Percentiles rank a stretch among this genome's conserved stretches.
Evolutionary conservation across 345 rosid genomes (phyloP).

Genomic region (Noccaea caerulescens): DNA sequence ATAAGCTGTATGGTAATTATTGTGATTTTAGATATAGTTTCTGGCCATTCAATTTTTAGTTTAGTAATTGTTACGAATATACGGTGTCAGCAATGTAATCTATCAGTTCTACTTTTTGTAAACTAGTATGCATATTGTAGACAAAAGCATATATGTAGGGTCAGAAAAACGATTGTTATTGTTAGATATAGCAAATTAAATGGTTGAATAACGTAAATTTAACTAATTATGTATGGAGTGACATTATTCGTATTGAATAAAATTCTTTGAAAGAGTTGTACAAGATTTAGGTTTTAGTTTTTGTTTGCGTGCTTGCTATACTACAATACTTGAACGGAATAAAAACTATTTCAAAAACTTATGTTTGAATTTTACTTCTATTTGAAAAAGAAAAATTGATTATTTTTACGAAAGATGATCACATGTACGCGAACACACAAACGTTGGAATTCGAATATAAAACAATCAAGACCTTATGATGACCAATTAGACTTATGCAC

Average conservation of each 20-base stretch:
- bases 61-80: not conserved
- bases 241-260: no score
- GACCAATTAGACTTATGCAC: constrained; percentile 2
- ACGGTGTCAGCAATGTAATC: not conserved
- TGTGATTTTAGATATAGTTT: not conserved
- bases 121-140: not conserved
- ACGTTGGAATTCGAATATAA: not conserved
- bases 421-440: not conserved
- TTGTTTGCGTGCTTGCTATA: not conserved
- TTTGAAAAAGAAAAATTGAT: not conserved
- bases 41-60: not conserved
- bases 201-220: no score
- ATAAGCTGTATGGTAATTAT: constrained; percentile 3
- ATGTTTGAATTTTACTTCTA: not conserved
- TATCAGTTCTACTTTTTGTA: not conserved
- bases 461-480: not conserved
- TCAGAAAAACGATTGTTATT: no score
- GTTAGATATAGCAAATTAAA: no score
- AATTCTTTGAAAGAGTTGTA: no score
- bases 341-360: no score
- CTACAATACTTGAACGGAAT: no score
- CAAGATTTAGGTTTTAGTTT: not conserved
- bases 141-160: no score
- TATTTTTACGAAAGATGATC: not conserved
- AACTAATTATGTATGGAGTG: no score